These are phyloP conservation scores for Paxillus ammoniavirescens DNA, from an alignment of 768 basidiomycete genomes.

Conservation along the genomic window DNA sequence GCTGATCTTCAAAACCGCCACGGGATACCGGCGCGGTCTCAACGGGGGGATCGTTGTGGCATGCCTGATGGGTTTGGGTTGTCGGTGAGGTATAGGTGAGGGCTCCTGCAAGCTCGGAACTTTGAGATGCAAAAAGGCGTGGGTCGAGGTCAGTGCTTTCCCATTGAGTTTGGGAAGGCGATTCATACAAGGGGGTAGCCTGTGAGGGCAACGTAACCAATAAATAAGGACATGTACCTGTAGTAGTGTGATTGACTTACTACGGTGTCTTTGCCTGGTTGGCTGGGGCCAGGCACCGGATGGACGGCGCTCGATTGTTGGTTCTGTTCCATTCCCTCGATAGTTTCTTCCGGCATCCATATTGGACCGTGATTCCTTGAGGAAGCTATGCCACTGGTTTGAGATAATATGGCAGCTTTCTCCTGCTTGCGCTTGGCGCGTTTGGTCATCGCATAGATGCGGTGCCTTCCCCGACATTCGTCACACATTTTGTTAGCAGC, in stretches of 20 bases:
- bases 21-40: neutral
- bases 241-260: neutral
- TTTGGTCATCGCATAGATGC: conserved; percentile 51
- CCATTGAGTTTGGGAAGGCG: conserved; percentile 9
- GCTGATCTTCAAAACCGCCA: neutral
- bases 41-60: neutral
- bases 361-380: neutral
- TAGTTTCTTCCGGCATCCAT: conserved; percentile 8
- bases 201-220: neutral
- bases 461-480: conserved; percentile 47
- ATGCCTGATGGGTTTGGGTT: neutral
- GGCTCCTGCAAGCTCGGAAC: conserved; percentile 50
- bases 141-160: conserved; percentile 29
- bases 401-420: conserved; percentile 38
- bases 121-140: conserved; percentile 31
- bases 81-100: conserved; percentile 34
- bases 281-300: neutral
- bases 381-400: neutral
- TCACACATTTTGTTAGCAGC: conserved; percentile 52
- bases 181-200: neutral
- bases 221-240: neutral
- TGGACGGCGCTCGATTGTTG: neutral
- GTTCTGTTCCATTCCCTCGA: neutral
- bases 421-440: conserved; percentile 49
- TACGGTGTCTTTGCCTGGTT: neutral